Base-by-base conservation (phyloP, 305 asterid genomes). In the Solanum hybrid region DNA sequence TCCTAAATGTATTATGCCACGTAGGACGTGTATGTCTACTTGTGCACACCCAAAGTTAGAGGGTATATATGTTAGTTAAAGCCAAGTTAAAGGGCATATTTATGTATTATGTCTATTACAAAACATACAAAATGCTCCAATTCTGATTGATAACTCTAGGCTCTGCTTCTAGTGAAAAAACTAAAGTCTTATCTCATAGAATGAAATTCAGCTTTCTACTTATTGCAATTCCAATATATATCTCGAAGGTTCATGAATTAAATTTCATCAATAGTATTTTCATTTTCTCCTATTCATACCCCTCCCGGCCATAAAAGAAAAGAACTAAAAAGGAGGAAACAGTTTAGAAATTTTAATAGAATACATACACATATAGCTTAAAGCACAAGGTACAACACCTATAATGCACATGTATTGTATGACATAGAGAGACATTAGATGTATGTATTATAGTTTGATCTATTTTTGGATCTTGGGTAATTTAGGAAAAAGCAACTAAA, bases 381-480 rank as follows among this genome's bases (percentile, higher is more conserved):
- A 16, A 51, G 34, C 86, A 80, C 34, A 80, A 36, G 33, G 61
- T 80, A 77, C 83, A 77, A 77, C 46, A 77, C 46, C 46, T 35
- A 78, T 78, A 78, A 22, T 35, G 85, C 51, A 35, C 57, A 78
- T 78, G 57, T 35, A 78, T 10, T 78, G 20, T 35, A 22, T 34
- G 85, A 1, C 31, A 10, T 11, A 22, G 64, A 80, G 86, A 11
- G 86, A 37, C 22, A n/a, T 37, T 37, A 80, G 34, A 24, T 79
- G 34, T 79, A n/a, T 79, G 57, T 37, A 36, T 36, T 39, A 80
- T 11, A 36, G 2, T 80, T 81, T 82, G 69, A 82, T 40, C 69
- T 40, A 82, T 24, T 37, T 79, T 79, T 36, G 86, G 86, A 80
- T 37, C 61, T n/a, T 80, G 87, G 24, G 26, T 39, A 36, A 79